These are phyloP conservation scores for Hypoxylon trugodes DNA, from an alignment of 495 filamentous ascomycete species.

Conservation along the genomic window DNA sequence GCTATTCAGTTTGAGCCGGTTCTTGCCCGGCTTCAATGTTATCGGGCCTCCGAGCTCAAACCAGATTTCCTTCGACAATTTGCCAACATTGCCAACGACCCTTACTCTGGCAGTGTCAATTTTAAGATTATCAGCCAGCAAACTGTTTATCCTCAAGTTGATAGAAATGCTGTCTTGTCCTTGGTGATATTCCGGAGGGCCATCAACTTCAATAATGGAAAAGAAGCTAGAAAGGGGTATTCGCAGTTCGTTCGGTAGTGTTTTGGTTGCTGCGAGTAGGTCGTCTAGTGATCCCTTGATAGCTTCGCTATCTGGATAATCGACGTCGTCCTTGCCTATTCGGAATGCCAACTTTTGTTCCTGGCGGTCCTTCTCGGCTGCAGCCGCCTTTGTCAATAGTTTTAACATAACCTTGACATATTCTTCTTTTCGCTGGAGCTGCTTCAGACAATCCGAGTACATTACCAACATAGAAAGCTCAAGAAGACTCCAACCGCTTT, in stretches of 20 bases:
- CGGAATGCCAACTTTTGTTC: slow-evolving; percentile 49
- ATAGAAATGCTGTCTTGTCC: slow-evolving; percentile 82
- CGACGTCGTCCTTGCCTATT: slow-evolving; percentile 38
- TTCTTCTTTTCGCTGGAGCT: slow-evolving; percentile 78
- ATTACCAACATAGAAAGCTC: slow-evolving; percentile 85
- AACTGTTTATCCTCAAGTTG: slow-evolving; percentile 71
- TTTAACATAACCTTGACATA: slow-evolving; percentile 79
- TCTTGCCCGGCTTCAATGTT: slow-evolving; percentile 62
- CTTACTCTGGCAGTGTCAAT: slow-evolving; percentile 72
- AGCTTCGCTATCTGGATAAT: slow-evolving; percentile 64
- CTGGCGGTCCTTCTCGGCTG: slow-evolving; percentile 59
- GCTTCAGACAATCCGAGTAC: slow-evolving; percentile 83
- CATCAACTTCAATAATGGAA: slow-evolving; percentile 71
- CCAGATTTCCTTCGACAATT: slow-evolving; percentile 69
- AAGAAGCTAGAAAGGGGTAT: slow-evolving; percentile 79
- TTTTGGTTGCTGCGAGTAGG: slow-evolving; percentile 67
- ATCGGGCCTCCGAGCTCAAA: slow-evolving; percentile 59
- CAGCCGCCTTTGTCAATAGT: slow-evolving; percentile 77
- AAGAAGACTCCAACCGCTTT: slow-evolving; percentile 78
- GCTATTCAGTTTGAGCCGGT: slow-evolving; percentile 59
- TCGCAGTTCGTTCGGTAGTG: slow-evolving; percentile 69
- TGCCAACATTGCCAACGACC: slow-evolving; percentile 59
- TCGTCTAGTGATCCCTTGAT: slow-evolving; percentile 70
- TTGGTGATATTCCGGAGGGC: slow-evolving; percentile 71
- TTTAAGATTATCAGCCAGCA: slow-evolving; percentile 74